A percentile compares a stretch with the other conserved stretches of the same genome.
Conservation (phyloP, 192 early-diverging fungal genomes). For the Coemansia sp. region DNA sequence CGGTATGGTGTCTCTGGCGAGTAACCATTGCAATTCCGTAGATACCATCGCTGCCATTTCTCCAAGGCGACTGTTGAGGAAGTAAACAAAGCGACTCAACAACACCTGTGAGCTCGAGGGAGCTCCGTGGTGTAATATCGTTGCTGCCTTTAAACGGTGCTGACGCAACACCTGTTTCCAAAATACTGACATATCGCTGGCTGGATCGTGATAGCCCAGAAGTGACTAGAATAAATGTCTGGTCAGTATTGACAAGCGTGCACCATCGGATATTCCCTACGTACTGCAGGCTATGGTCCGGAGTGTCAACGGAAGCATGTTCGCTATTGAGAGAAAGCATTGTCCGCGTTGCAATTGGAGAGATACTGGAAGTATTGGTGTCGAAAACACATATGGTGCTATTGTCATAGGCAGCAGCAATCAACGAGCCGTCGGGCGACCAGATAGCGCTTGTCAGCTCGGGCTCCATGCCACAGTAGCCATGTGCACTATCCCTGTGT, state of each 20-base stretch:
- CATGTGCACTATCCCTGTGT: background rate
- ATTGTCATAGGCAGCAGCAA: slow-evolving; percentile 31
- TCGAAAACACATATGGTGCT: slow-evolving; percentile 42
- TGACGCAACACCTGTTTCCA: slow-evolving; percentile 2
- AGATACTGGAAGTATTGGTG: background rate
- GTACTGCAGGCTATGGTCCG: background rate
- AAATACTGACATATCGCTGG: slow-evolving; percentile 20
- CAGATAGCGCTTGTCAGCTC: slow-evolving; percentile 31
- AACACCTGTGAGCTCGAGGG: slow-evolving; percentile 4
- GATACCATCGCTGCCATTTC: slow-evolving; percentile 29
- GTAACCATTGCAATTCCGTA: slow-evolving; percentile 7
- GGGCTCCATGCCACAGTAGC: slow-evolving; percentile 1
- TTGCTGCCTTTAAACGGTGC: slow-evolving; percentile 12
- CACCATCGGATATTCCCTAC: slow-evolving; percentile 38
- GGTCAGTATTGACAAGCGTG: slow-evolving; percentile 20
- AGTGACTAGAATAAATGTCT: slow-evolving; percentile 34
- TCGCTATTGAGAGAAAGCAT: background rate
- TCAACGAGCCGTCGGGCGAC: slow-evolving; percentile 33
- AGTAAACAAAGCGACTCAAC: slow-evolving; percentile 17
- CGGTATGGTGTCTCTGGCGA: slow-evolving; percentile 6
- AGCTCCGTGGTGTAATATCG: slow-evolving; percentile 11
- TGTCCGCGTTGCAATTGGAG: slow-evolving; percentile 22
- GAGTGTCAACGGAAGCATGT: background rate
- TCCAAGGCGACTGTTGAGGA: slow-evolving; percentile 29
- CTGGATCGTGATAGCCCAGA: slow-evolving; percentile 20